phyloP scores from a whole-genome alignment of 352 stramenopile species.

The Lagenidium giganteum region DNA sequence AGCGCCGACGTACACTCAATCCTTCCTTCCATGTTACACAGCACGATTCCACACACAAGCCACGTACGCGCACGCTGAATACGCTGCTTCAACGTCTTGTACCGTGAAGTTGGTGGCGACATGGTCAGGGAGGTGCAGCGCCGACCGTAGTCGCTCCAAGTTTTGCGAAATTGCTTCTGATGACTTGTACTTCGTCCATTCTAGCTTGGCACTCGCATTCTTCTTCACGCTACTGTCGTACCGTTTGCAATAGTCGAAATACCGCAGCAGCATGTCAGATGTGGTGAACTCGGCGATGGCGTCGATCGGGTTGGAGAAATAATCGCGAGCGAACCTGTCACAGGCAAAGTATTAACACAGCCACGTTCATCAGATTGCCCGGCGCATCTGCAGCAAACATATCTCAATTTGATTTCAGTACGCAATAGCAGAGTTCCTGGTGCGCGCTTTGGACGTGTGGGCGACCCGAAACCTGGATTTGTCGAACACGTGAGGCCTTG shows the following conservation, averaged over 20 bases:
- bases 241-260: slow-evolving; percentile 59
- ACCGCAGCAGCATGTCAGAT: slow-evolving; percentile 50
- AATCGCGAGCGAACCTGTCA: slow-evolving; percentile 52
- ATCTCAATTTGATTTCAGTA: slow-evolving; percentile 17
- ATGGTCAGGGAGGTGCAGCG: slow-evolving; percentile 31
- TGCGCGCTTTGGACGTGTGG: slow-evolving; percentile 56
- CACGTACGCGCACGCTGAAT: slow-evolving; percentile 59
- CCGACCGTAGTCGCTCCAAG: slow-evolving; percentile 17
- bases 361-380: neutral
- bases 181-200: slow-evolving; percentile 32
- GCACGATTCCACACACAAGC: neutral
- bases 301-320: slow-evolving; percentile 48
- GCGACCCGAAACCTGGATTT: slow-evolving; percentile 39
- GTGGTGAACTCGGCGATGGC: too few relatives aligned
- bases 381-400: neutral
- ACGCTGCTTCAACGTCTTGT: slow-evolving; percentile 39
- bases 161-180: slow-evolving; percentile 29
- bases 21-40: too few relatives aligned
- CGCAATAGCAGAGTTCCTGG: slow-evolving; percentile 51
- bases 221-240: slow-evolving; percentile 53
- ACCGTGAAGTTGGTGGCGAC: slow-evolving; percentile 18
- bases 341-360: neutral
- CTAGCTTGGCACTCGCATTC: slow-evolving; percentile 34
- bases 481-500: too few relatives aligned
- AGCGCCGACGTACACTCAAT: neutral